Percentiles rank a stretch among this genome's conserved stretches.
phyloP scores from a whole-genome alignment of 352 stramenopile genomes.

The Thalassiosira delicatula region DNA sequence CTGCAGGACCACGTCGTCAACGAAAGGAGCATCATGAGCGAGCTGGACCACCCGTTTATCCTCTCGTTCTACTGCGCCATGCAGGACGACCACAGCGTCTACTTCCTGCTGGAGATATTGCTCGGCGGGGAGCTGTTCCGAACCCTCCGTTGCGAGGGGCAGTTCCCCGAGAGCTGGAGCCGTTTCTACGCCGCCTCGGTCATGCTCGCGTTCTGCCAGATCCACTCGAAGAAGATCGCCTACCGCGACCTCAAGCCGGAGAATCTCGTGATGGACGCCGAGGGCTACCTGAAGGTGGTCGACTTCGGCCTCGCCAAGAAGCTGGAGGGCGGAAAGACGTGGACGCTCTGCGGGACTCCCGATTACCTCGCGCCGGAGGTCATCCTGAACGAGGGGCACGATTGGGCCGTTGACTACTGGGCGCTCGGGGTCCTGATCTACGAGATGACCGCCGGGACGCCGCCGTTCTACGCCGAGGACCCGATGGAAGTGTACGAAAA shows the following conservation, averaged over 20 bases:
- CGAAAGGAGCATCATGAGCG: constrained; percentile 89
- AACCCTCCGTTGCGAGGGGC: constrained; percentile 86
- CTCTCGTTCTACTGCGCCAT: constrained; percentile 91
- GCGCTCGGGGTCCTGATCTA: constrained; percentile 84
- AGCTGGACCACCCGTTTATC: constrained; percentile 90
- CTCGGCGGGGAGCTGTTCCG: constrained; percentile 93
- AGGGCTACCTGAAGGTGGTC: constrained; percentile 89
- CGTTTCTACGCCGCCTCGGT: constrained; percentile 83
- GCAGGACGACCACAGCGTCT: constrained; percentile 90
- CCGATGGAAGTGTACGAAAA: constrained; percentile 93
- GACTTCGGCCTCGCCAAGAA: constrained; percentile 90
- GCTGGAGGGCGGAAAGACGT: constrained; percentile 86
- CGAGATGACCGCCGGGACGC: constrained; percentile 79
- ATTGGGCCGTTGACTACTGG: constrained; percentile 89
- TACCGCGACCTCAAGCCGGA: constrained; percentile 94
- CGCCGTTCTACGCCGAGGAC: constrained; percentile 91
- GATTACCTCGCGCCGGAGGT: constrained; percentile 91
- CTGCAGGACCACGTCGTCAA: constrained; percentile 92
- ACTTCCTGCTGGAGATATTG: constrained; percentile 93
- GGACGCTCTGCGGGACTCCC: constrained; percentile 94
- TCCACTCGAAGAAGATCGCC: constrained; percentile 88
- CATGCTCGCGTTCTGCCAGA: constrained; percentile 76
- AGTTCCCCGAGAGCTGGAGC: constrained; percentile 72
- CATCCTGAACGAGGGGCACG: constrained; percentile 94
- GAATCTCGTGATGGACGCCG: constrained; percentile 90